Conservation (phyloP, 352 stramenopile genomes). For the Globisporangium radiosum region DNA sequence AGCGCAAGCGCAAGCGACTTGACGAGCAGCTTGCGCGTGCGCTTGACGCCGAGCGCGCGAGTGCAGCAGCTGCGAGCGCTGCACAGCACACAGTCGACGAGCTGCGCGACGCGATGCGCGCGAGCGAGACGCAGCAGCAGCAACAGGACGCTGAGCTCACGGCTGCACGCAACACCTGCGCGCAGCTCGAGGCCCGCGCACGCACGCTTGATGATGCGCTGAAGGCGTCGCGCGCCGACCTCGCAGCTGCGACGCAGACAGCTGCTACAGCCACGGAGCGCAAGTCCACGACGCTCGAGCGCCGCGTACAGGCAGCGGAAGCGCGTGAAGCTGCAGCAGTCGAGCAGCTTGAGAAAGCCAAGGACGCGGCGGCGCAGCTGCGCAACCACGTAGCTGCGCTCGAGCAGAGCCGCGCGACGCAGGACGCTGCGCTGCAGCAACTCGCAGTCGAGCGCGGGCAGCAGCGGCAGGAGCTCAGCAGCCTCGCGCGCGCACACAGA, state of each 20-base stretch:
- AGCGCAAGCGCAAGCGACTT: constrained; percentile 23
- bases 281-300: background rate
- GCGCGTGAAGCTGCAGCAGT: background rate
- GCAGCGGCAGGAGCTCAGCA: constrained; percentile 54
- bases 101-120: constrained; percentile 15
- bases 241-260: background rate
- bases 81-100: constrained; percentile 6
- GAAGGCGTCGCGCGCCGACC: constrained; percentile 15
- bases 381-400: constrained; percentile 22
- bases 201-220: constrained; percentile 25
- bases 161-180: constrained; percentile 20
- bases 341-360: background rate
- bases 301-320: background rate
- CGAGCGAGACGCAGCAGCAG: constrained; percentile 16
- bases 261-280: constrained; percentile 15
- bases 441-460: constrained; percentile 29
- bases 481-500: constrained; percentile 63
- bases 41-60: constrained; percentile 14
- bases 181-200: constrained; percentile 25
- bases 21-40: constrained; percentile 23
- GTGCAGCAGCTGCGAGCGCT: constrained; percentile 3
- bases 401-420: constrained; percentile 6
- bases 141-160: constrained; percentile 26
- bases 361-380: constrained; percentile 9
- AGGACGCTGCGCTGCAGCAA: constrained; percentile 5